These are phyloP conservation scores for Mycena rosella DNA, from an alignment of 768 basidiomycete genomes.

Conservation along the genomic window DNA sequence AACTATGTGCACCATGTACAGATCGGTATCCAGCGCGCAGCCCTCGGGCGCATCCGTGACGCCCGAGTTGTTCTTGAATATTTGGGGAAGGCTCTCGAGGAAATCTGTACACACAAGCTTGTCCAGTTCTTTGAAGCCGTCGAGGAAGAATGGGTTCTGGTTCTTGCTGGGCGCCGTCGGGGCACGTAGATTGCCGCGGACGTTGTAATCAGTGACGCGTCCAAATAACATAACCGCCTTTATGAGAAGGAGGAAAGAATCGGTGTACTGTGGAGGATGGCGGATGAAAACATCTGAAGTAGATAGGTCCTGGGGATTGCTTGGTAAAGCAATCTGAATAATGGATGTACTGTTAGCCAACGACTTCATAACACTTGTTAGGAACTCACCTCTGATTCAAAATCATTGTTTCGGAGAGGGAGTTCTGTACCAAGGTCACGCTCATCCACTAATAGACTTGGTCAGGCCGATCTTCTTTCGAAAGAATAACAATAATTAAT, in stretches of 20 bases:
- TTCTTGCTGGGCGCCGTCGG: slow-evolving; percentile 76
- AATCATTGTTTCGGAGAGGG: slow-evolving; percentile 81
- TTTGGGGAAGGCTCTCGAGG: slow-evolving; percentile 76
- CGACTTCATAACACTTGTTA: neutral
- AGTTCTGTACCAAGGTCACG: slow-evolving; percentile 88
- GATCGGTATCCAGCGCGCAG: slow-evolving; percentile 79
- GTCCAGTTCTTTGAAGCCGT: slow-evolving; percentile 80
- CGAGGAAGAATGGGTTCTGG: slow-evolving; percentile 77
- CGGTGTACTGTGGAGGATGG: slow-evolving; percentile 84
- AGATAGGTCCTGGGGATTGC: slow-evolving; percentile 82
- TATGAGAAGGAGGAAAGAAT: slow-evolving; percentile 84
- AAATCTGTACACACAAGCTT: slow-evolving; percentile 76
- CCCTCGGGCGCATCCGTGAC: slow-evolving; percentile 70
- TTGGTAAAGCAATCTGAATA: slow-evolving; percentile 67
- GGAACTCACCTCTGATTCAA: slow-evolving; percentile 74
- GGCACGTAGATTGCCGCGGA: slow-evolving; percentile 77
- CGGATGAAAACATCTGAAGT: slow-evolving; percentile 73
- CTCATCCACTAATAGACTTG: slow-evolving; percentile 67
- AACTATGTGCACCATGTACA: slow-evolving; percentile 89
- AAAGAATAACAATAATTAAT: neutral
- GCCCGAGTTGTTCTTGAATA: slow-evolving; percentile 73
- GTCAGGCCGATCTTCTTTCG: neutral
- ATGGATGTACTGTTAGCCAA: slow-evolving; percentile 4
- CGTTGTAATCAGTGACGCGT: slow-evolving; percentile 86
- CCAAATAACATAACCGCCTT: slow-evolving; percentile 90